These are phyloP conservation scores for Fusarium odoratissimum DNA, from an alignment of 2,329 filamentous ascomycete species.

Conservation along the genomic window DNA sequence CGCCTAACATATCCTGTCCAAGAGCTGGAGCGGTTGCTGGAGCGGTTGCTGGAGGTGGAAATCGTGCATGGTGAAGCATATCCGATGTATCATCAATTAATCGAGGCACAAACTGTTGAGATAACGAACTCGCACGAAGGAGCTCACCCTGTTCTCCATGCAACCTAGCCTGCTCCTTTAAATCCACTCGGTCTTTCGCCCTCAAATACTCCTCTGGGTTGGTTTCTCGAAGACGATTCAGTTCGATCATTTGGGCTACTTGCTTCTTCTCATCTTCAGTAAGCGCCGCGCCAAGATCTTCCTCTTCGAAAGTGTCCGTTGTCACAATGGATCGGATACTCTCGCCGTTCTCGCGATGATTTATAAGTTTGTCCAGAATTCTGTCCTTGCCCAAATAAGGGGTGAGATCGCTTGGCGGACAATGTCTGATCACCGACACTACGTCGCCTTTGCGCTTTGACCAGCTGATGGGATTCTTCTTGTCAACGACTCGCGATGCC, in stretches of 20 bases:
- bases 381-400: slow-evolving; percentile 70
- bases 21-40: neutral
- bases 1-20: neutral
- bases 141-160: slow-evolving; percentile 2
- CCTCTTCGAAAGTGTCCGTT: slow-evolving; percentile 78
- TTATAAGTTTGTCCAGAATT: slow-evolving; percentile 65
- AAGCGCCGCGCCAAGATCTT: slow-evolving; percentile 67
- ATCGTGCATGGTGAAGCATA: neutral
- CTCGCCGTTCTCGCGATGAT: slow-evolving; percentile 48
- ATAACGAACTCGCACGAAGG: neutral
- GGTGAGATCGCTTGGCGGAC: slow-evolving; percentile 63
- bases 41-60: neutral
- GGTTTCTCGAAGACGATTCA: slow-evolving; percentile 49
- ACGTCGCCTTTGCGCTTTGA: slow-evolving; percentile 68
- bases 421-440: slow-evolving; percentile 67
- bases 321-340: slow-evolving; percentile 69
- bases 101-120: slow-evolving; percentile 5
- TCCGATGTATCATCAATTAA: slow-evolving; percentile 32
- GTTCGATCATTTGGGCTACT: slow-evolving; percentile 56
- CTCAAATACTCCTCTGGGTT: slow-evolving; percentile 50
- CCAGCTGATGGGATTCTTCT: slow-evolving; percentile 78
- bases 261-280: slow-evolving; percentile 70
- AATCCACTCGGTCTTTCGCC: slow-evolving; percentile 18
- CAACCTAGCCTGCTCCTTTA: slow-evolving; percentile 18
- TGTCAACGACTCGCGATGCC: slow-evolving; percentile 82